A percentile compares a stretch with the other conserved stretches of the same genome.
Conservation (phyloP, 2,329 filamentous ascomycete genomes). For the Pyricularia sp. region DNA sequence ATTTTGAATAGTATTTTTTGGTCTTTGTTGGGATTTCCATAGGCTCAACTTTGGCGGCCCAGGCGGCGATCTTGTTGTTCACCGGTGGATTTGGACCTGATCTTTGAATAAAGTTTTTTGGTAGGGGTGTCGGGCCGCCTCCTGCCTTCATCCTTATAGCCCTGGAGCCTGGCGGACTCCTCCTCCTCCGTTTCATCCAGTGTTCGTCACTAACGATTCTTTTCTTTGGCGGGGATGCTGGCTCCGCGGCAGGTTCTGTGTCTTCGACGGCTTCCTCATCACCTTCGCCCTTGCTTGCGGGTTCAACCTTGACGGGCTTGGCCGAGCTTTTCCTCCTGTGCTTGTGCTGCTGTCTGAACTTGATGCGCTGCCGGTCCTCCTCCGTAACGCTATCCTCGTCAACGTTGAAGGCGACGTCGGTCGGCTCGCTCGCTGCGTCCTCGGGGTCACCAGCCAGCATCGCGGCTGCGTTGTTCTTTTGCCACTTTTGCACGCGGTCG, state of each 20-base stretch:
- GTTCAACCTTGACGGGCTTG: neutral
- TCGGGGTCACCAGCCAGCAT: conserved; percentile 42
- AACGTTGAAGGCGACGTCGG: conserved; percentile 50
- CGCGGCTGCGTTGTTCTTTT: conserved; percentile 64
- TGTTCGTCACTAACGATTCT: conserved; percentile 88
- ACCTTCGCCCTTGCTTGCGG: conserved; percentile 8
- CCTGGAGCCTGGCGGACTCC: conserved; percentile 28
- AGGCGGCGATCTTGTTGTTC: conserved; percentile 51
- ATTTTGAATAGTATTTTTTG: conserved; percentile 16
- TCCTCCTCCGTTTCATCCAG: conserved; percentile 58
- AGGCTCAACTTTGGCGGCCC: conserved; percentile 45
- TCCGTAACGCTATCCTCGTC: conserved; percentile 55
- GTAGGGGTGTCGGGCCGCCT: conserved; percentile 28
- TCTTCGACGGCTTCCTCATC: conserved; percentile 13
- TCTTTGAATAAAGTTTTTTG: conserved; percentile 47
- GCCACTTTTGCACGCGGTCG: conserved; percentile 77
- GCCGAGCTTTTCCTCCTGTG: conserved; percentile 20
- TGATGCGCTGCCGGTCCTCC: conserved; percentile 49
- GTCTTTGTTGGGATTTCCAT: conserved; percentile 12
- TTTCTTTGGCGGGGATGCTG: conserved; percentile 67
- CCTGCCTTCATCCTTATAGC: conserved; percentile 19
- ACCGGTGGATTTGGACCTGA: conserved; percentile 45
- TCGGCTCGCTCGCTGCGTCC: conserved; percentile 45
- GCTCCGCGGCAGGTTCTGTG: conserved; percentile 24
- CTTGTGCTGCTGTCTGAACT: conserved; percentile 24